Evolutionary conservation across 1,284 basidiomycete genomes (phyloP), one percentile per base, ranked within the genome.

Genomic region (Pisolithus thermaeus): DNA sequence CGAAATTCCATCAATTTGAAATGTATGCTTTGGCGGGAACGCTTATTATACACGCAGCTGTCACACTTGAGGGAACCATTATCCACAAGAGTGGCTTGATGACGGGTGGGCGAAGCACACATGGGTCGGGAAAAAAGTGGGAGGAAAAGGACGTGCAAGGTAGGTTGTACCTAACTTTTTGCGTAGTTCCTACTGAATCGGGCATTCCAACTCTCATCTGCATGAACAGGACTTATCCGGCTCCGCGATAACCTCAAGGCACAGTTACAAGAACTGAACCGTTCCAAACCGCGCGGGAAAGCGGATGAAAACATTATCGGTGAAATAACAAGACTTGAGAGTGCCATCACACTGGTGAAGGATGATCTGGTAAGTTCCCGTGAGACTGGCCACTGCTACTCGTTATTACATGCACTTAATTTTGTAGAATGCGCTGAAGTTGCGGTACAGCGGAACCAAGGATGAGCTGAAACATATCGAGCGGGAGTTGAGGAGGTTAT

Each of bases 41-140:
- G 23, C 35, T 40, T 7, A 32, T 32, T 5, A 11, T 9, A 52
- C n/a, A 50, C 46, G 3, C 58, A 97, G 95, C 95, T 53, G 96
- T 99, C 9, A 96, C 97, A 0, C 76, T 99, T 38, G 95, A 99
- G 46, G 97, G 97, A 0, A 98, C 95, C 0, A 77, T 99, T 52
- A 97, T 99, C 49, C 97, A 99, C 70, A 97, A 96, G 75, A 94
- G 90, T 59, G 97, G 97, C 60, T 73, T 97, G 44, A 99, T 99
- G 65, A 99, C 97, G 35, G 97, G 97, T 72, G 97, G 97, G 41
- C 77, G 84, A 32, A 92, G 90, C 56, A 80, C 84, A 0, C 83
- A 85, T 58, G 78, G 76, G 37, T 80, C 70, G 36, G 78, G 79
- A 46, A 87, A 90, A 70, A 91, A 91, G 63, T 98, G 93, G 87